Percentiles rank a stretch among this genome's conserved stretches.
Conservation (phyloP, 805 yeast species). For the Millerozyma acaciae region DNA sequence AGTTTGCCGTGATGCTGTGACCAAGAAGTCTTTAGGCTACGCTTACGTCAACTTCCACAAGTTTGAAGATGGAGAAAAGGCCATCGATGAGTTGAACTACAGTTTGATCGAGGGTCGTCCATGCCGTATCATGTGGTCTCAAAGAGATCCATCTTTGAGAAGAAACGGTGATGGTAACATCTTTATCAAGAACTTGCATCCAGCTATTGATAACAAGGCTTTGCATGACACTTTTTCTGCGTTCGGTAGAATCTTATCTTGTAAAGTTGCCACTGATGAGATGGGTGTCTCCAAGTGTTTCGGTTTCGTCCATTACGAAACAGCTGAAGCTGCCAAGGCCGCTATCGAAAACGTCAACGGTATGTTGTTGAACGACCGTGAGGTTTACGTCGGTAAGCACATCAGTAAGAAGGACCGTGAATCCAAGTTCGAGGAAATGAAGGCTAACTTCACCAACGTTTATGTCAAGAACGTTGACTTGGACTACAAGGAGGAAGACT, state of each 20-base stretch:
- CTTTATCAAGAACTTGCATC: constrained; percentile 97
- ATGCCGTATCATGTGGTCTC: constrained; percentile 99
- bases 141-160: constrained; percentile 95
- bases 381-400: constrained; percentile 94
- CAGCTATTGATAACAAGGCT: constrained; percentile 98
- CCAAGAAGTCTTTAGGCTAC: constrained; percentile 95
- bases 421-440: constrained; percentile 83
- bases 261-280: constrained; percentile 95
- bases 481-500: constrained; percentile 67
- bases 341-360: constrained; percentile 98
- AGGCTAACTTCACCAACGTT: constrained; percentile 92
- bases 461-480: constrained; percentile 85
- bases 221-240: constrained; percentile 96
- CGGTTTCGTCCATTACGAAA: constrained; percentile 96
- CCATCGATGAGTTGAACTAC: constrained; percentile 94
- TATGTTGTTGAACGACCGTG: constrained; percentile 94
- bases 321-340: constrained; percentile 85
- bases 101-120: constrained; percentile 90
- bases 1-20: constrained; percentile 97
- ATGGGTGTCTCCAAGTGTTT: constrained; percentile 90
- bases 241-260: constrained; percentile 91
- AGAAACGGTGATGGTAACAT: constrained; percentile 95
- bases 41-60: constrained; percentile 96
- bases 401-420: constrained; percentile 90
- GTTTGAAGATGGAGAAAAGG: constrained; percentile 85